Evolutionary conservation across 164 flowering plant genomes (phyloP).

Genomic region (Amborella trichopoda): DNA sequence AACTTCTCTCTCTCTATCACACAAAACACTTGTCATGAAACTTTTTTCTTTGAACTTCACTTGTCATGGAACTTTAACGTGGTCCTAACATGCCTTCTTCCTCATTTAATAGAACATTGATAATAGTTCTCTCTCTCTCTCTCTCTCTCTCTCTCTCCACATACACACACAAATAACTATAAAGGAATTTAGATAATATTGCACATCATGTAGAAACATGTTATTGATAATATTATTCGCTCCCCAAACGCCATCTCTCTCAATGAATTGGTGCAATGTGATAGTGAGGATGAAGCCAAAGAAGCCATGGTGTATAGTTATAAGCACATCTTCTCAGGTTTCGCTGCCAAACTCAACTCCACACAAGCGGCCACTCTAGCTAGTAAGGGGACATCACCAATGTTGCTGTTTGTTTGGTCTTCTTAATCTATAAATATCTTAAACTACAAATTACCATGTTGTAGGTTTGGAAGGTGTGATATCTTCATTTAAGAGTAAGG

Average conservation of each 20-base stretch:
- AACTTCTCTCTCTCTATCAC: no score
- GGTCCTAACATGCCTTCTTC: neutral
- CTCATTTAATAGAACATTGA: neutral
- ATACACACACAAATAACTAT: no score
- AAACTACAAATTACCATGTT: no score
- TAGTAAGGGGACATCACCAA: no score
- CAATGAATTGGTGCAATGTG: neutral
- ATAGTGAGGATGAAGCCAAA: slow-evolving; percentile 42
- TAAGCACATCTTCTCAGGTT: slow-evolving; percentile 62
- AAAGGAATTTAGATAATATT: no score
- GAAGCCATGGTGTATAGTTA: slow-evolving; percentile 54
- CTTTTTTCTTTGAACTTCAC: neutral
- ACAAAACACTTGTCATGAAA: no score
- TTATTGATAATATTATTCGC: neutral
- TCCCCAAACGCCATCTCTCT: neutral
- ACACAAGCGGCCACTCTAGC: slow-evolving; percentile 46
- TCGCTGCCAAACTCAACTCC: slow-evolving; percentile 54
- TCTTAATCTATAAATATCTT: no score
- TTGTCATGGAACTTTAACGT: neutral
- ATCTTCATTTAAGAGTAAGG: slow-evolving; percentile 46
- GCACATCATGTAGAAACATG: no score
- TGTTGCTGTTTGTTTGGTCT: no score
- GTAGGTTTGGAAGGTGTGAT: slow-evolving; percentile 54
- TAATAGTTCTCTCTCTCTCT: neutral
- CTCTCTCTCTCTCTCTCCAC: neutral